phyloP scores from a whole-genome alignment of 176 grass and related monocot genomes.

The Puccinellia tenuiflora region DNA sequence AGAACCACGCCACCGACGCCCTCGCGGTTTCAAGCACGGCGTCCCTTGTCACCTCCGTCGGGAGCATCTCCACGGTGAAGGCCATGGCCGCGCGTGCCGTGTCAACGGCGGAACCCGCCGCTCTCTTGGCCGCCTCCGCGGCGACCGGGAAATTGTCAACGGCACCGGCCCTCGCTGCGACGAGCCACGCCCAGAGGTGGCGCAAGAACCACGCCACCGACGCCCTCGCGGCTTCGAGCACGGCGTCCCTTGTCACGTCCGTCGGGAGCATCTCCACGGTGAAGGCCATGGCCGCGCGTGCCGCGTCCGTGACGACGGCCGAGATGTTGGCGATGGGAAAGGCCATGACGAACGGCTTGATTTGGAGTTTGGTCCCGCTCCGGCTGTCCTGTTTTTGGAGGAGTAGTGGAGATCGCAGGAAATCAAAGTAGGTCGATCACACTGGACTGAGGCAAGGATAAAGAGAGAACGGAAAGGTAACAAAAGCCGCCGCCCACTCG shows the following conservation, averaged over 20 bases:
- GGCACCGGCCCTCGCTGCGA: not conserved
- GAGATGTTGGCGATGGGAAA: not conserved
- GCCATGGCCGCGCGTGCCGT: not conserved
- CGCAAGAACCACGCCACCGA: not conserved
- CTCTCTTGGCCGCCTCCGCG: not conserved
- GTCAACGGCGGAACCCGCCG: not conserved
- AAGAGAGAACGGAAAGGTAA: not conserved
- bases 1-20: not conserved
- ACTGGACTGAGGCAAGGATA: not conserved
- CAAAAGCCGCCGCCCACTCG: not conserved
- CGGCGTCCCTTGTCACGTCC: slow-evolving; percentile 7
- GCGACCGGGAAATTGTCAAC: not conserved
- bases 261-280: not conserved
- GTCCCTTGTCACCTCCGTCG: slow-evolving; percentile 5
- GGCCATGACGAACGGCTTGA: not conserved
- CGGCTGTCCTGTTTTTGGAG: not conserved
- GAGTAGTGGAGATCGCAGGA: not conserved
- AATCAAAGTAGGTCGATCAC: not conserved
- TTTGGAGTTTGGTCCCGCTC: not conserved
- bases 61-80: not conserved
- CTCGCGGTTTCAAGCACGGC: not conserved
- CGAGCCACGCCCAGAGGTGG: slow-evolving; percentile 19
- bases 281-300: not conserved
- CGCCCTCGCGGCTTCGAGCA: not conserved
- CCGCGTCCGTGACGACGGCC: not conserved